phyloP scores from a whole-genome alignment of 257 asterid species.

The Schizonepeta tenuifolia region DNA sequence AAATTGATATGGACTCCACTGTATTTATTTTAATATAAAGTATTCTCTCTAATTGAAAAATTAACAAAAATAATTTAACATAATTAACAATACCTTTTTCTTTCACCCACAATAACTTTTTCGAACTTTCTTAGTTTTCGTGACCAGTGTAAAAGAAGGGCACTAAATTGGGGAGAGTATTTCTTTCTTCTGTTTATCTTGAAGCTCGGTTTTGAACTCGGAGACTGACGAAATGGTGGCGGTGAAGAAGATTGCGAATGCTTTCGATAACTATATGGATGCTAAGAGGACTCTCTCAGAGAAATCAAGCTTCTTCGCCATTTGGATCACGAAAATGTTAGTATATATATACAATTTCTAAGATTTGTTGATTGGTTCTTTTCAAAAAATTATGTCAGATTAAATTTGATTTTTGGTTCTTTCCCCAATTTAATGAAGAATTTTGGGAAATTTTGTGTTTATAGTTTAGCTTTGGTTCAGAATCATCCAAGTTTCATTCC shows the following conservation, averaged over 20 bases:
- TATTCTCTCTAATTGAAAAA: too few species aligned
- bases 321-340: slow-evolving; percentile 91
- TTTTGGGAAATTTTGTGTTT: background rate
- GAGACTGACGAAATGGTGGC: slow-evolving; percentile 98
- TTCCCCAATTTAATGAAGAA: background rate
- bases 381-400: background rate
- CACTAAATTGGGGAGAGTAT: too few species aligned
- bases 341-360: slow-evolving; percentile 19
- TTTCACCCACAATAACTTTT: too few species aligned
- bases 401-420: background rate
- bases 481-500: background rate
- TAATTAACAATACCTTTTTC: too few species aligned
- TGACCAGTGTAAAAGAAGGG: too few species aligned
- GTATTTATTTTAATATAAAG: too few species aligned
- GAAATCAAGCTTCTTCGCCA: slow-evolving; percentile 98
- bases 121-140: too few species aligned
- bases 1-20: too few species aligned
- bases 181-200: background rate
- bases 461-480: background rate
- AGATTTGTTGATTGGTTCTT: background rate
- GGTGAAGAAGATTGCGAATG: slow-evolving; percentile 88
- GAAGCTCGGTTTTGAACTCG: slow-evolving; percentile 80
- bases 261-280: slow-evolving; percentile 91
- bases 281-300: slow-evolving; percentile 91
- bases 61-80: too few species aligned